Percentiles rank a stretch among this genome's conserved stretches.
Conservation (phyloP, 345 rosid genomes). For the Salix purpurea region DNA sequence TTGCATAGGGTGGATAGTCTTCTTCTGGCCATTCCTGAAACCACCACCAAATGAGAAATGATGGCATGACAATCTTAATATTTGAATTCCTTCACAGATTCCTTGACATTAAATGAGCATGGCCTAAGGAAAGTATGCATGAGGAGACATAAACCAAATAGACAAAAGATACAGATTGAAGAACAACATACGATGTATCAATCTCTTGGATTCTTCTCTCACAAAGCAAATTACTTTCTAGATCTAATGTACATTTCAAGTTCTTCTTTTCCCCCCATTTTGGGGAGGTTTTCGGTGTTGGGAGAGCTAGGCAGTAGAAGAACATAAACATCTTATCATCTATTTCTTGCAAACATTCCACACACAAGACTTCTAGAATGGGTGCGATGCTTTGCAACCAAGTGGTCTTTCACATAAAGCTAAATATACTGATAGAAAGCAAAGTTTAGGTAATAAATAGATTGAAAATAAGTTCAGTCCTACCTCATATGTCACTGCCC, state of each 20-base stretch:
- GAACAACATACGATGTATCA: not conserved
- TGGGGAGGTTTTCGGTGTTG: not conserved
- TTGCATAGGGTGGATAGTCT: slow-evolving; percentile 93
- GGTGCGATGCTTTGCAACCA: not conserved
- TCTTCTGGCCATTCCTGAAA: slow-evolving; percentile 97
- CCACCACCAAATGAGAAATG: slow-evolving; percentile 13
- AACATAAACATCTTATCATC: not conserved
- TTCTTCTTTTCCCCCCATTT: not conserved
- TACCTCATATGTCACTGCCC: slow-evolving; percentile 99
- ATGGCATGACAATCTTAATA: slow-evolving; percentile 1
- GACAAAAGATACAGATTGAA: no score
- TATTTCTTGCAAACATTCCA: not conserved
- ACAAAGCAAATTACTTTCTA: no score
- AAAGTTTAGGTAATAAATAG: not conserved
- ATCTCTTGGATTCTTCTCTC: not conserved
- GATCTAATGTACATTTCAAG: no score
- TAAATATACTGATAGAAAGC: not conserved
- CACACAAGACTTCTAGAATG: not conserved
- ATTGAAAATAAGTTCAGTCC: not conserved
- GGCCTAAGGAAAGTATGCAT: not conserved
- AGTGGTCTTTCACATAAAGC: not conserved
- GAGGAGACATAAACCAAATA: not conserved
- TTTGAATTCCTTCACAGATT: slow-evolving; percentile 2
- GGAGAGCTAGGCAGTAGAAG: not conserved
- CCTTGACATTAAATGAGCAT: not conserved